Conservation (phyloP, 140 eudicot species). For the Stevia rebaudiana region DNA sequence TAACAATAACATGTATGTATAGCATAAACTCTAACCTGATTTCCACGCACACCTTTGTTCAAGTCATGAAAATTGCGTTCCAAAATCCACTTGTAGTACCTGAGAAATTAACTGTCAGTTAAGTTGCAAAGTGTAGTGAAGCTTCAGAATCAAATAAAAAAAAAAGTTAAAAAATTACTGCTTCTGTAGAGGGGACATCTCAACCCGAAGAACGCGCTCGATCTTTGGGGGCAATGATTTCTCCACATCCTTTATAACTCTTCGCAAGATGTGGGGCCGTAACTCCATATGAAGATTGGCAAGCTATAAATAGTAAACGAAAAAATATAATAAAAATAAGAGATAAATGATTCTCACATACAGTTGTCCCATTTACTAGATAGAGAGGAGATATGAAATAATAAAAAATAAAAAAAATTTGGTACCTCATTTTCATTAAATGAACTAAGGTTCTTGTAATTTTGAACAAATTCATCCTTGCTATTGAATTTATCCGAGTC, state of each 20-base stretch:
- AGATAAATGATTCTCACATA: background rate
- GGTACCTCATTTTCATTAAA: constrained; percentile 87
- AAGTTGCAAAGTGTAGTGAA: background rate
- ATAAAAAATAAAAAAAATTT: background rate
- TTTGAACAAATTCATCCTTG: constrained; percentile 91
- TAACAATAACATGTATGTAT: background rate
- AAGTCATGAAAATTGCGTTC: constrained; percentile 97
- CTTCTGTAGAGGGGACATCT: constrained; percentile 98
- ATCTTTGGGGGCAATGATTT: constrained; percentile 98
- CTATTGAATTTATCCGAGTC: constrained; percentile 85
- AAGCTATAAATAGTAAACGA: constrained; percentile 46
- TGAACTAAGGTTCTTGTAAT: constrained; percentile 92
- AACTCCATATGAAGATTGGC: constrained; percentile 96
- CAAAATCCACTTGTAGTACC: constrained; percentile 98
- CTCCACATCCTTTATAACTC: constrained; percentile 98
- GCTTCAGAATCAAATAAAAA: background rate
- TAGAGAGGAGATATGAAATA: background rate
- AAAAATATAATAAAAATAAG: background rate
- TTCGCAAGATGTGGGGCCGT: constrained; percentile 93
- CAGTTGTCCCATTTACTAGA: constrained; percentile 5
- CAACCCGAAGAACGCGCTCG: constrained; percentile 95
- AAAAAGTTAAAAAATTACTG: constrained; percentile 44
- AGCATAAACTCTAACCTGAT: constrained; percentile 57
- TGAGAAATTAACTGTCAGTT: constrained; percentile 15
- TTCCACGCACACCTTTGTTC: constrained; percentile 98